A percentile compares a stretch with the other conserved stretches of the same genome.
phyloP scores from a whole-genome alignment of 352 stramenopile species.

The Phytophthora sojae region DNA sequence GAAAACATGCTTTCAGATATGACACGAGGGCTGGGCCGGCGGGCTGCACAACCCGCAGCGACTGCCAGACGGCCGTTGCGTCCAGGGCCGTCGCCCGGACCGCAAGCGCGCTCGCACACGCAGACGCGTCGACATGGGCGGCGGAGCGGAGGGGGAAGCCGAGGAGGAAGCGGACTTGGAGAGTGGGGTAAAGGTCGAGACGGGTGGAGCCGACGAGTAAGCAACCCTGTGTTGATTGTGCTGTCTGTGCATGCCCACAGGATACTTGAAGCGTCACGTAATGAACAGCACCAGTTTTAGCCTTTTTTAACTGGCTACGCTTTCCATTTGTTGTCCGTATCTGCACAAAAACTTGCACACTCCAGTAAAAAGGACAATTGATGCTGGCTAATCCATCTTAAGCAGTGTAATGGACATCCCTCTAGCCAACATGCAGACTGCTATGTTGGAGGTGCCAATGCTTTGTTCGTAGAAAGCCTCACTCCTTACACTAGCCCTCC shows the following conservation, averaged over 20 bases:
- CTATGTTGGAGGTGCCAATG: neutral
- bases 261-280: neutral
- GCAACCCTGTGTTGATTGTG: neutral
- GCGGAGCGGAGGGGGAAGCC: neutral
- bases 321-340: neutral
- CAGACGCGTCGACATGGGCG: neutral
- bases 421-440: neutral
- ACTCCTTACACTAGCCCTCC: neutral
- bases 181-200: neutral
- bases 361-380: neutral
- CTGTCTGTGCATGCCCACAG: neutral
- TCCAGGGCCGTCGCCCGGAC: neutral
- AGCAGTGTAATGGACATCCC: neutral
- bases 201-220: neutral
- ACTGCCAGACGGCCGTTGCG: neutral
- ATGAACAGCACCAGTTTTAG: neutral
- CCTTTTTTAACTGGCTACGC: neutral
- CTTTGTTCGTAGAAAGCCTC: neutral
- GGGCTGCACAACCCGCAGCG: neutral
- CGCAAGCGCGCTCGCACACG: neutral
- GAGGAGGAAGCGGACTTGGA: neutral
- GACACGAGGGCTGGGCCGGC: neutral
- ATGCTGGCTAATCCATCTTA: constrained; percentile 1
- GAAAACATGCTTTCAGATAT: neutral
- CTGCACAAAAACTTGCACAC: neutral